These are phyloP conservation scores for Nicotiana noctiflora DNA, from an alignment of 257 asterid genomes.

Conservation along the genomic window DNA sequence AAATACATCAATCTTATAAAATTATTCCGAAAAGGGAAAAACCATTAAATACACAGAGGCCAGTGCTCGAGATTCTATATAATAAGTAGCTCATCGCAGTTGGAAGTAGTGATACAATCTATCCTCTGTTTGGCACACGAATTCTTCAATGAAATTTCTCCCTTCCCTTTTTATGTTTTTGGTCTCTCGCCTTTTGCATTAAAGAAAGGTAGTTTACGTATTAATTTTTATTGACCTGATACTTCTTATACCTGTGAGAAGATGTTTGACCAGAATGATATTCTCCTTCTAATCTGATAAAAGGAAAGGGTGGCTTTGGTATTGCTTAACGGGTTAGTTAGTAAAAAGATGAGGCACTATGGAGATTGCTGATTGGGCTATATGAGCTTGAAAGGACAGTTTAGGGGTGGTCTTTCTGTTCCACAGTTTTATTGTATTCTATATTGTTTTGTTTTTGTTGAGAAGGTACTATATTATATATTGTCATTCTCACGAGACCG, in stretches of 20 bases:
- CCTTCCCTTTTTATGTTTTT: neutral
- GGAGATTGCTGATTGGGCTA: neutral
- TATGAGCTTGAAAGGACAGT: neutral
- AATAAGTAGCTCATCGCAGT: neutral
- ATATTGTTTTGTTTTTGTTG: neutral
- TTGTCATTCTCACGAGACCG: neutral
- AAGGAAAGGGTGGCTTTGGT: neutral
- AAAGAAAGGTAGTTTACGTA: neutral
- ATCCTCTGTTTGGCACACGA: neutral
- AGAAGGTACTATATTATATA: neutral
- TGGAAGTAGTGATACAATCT: neutral
- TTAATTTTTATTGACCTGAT: neutral
- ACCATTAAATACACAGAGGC: neutral
- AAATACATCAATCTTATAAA: neutral
- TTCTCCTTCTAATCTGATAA: conserved; percentile 1
- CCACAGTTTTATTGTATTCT: neutral
- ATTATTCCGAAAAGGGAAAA: neutral
- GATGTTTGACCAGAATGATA: neutral
- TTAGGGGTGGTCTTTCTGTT: neutral
- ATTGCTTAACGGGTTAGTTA: neutral
- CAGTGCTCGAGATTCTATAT: neutral
- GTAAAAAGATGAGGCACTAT: neutral
- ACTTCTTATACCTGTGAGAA: neutral
- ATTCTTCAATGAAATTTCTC: neutral
- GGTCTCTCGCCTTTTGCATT: neutral